Conservation (phyloP, 2,329 filamentous ascomycete species). For the Tothia fuscella region DNA sequence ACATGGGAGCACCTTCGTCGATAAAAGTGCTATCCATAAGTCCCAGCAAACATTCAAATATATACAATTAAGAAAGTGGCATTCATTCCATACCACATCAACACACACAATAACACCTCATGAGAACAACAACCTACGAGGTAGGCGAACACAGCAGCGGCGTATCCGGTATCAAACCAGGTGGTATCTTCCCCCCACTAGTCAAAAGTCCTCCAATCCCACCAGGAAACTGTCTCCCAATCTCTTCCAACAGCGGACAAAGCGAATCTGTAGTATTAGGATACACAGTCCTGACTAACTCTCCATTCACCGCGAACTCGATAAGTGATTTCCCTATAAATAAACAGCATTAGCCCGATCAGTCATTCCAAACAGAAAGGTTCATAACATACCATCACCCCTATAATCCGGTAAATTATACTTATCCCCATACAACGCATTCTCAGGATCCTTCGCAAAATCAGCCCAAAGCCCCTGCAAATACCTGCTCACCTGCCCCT, state of each 20-base stretch:
- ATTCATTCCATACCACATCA: too few relatives aligned
- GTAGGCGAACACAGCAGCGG: not conserved
- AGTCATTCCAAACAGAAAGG: not conserved
- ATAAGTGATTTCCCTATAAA: not conserved
- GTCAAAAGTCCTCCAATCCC: not conserved
- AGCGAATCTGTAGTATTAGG: not conserved
- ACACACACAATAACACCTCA: too few relatives aligned
- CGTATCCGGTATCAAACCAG: not conserved
- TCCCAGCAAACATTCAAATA: too few relatives aligned
- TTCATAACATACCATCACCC: not conserved
- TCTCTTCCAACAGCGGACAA: not conserved
- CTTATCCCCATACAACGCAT: not conserved
- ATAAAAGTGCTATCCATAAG: too few relatives aligned
- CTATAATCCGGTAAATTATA: not conserved
- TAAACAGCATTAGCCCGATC: not conserved
- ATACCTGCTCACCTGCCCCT: not conserved
- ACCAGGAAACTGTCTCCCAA: not conserved
- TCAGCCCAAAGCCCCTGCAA: conserved; percentile 5
- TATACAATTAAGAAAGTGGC: too few relatives aligned
- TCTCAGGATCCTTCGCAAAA: conserved; percentile 10
- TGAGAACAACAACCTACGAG: not conserved
- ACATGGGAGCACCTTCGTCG: too few relatives aligned
- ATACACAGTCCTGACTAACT: too few relatives aligned
- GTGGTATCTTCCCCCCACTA: not conserved
- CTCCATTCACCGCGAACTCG: not conserved